Percentiles rank a stretch among this genome's conserved stretches.
These are phyloP conservation scores for Colletotrichum orchidophilum DNA, from an alignment of 2,329 filamentous ascomycete genomes.

Conservation along the genomic window DNA sequence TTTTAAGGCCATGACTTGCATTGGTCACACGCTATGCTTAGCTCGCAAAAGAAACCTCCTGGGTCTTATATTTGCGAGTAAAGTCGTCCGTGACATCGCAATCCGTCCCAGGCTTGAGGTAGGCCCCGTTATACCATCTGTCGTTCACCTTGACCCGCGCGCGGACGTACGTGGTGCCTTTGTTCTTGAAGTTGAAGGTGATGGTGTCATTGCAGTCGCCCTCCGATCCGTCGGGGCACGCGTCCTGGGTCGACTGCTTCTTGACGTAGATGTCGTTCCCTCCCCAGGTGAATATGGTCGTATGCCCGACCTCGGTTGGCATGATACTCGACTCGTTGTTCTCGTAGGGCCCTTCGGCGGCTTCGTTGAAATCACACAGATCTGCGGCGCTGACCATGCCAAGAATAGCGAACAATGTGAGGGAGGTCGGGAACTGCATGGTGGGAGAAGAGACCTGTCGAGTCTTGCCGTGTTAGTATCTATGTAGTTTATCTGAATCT, in stretches of 20 bases:
- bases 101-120: not conserved
- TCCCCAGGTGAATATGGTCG: not conserved
- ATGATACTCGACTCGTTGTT: not conserved
- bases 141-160: not conserved
- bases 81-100: not conserved
- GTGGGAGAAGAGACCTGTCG: not conserved
- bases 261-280: not conserved
- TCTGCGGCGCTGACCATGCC: not conserved
- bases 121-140: not conserved
- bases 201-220: not conserved
- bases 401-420: not conserved
- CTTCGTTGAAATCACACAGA: not conserved
- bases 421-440: not conserved
- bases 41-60: slow-evolving; percentile 1
- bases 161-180: not conserved
- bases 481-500: not conserved
- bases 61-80: not conserved
- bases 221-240: not conserved
- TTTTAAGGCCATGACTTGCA: too few relatives aligned
- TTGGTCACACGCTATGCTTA: not conserved
- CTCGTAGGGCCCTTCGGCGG: not conserved
- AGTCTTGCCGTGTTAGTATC: not conserved
- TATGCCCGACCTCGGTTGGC: not conserved
- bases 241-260: slow-evolving; percentile 2
- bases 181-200: slow-evolving; percentile 8